Conservation (phyloP, 2,329 filamentous ascomycete genomes). For the Clonostachys chloroleuca region DNA sequence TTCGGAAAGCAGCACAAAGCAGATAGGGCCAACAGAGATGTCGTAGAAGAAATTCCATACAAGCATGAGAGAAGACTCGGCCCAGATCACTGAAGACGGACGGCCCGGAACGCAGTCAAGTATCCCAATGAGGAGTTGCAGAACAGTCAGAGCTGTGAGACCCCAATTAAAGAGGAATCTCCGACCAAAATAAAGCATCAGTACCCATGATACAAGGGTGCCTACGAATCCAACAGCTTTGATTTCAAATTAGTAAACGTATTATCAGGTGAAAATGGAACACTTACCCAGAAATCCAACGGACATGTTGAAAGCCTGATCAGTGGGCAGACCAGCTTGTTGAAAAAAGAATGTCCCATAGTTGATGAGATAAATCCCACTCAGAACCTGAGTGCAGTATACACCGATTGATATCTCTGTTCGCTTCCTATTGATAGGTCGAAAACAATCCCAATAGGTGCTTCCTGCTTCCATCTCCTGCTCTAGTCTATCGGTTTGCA, state of each 20-base stretch:
- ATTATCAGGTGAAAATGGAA: no score
- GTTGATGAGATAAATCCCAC: constrained; percentile 22
- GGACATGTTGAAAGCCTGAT: constrained; percentile 27
- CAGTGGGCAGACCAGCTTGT: constrained; percentile 28
- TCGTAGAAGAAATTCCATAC: constrained; percentile 23
- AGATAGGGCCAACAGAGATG: constrained; percentile 9
- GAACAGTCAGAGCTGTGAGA: constrained; percentile 38
- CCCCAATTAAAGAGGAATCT: constrained; percentile 30
- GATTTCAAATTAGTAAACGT: constrained; percentile 4
- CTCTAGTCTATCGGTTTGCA: constrained; percentile 43
- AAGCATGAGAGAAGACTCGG: background rate
- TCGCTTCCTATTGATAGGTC: constrained; percentile 31
- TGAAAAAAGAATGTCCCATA: constrained; percentile 36
- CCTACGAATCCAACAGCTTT: constrained; percentile 28
- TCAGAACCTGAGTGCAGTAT: constrained; percentile 27
- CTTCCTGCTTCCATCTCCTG: constrained; percentile 23
- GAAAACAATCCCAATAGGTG: constrained; percentile 36
- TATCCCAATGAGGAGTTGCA: constrained; percentile 31
- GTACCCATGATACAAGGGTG: constrained; percentile 28
- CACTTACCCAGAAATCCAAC: constrained; percentile 7
- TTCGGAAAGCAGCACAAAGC: constrained; percentile 20
- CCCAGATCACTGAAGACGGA: constrained; percentile 4
- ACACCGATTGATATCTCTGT: constrained; percentile 30
- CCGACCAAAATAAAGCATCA: constrained; percentile 28
- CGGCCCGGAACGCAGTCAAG: constrained; percentile 32